Evolutionary conservation across 768 basidiomycete genomes (phyloP).

Genomic region (Mycena rosella): DNA sequence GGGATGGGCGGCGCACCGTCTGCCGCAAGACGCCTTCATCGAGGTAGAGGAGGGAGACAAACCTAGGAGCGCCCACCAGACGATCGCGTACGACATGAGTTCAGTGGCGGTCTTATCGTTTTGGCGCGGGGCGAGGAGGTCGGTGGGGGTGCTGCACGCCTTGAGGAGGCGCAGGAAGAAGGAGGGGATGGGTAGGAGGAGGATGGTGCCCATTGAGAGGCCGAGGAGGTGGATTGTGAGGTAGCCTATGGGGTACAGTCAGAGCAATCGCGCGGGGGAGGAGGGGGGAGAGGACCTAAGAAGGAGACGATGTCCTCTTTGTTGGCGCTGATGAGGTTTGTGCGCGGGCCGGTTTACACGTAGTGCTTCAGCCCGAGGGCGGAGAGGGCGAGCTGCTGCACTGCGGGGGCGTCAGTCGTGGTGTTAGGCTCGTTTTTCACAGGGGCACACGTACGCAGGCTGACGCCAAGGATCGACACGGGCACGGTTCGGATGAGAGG

Average conservation of each 20-base stretch:
- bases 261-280: not conserved
- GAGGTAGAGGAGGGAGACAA: conserved; percentile 54
- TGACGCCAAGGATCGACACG: conserved; percentile 70
- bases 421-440: not conserved
- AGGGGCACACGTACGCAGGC: conserved; percentile 59
- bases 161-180: conserved; percentile 69
- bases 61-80: conserved; percentile 83
- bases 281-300: conserved; percentile 48
- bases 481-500: conserved; percentile 71
- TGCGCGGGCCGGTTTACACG: conserved; percentile 75
- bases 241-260: conserved; percentile 73
- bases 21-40: conserved; percentile 60
- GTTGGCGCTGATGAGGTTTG: conserved; percentile 78
- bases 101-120: conserved; percentile 82
- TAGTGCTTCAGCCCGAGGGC: conserved; percentile 68
- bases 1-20: conserved; percentile 56
- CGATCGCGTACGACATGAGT: conserved; percentile 77
- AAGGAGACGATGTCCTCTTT: conserved; percentile 93
- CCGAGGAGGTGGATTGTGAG: conserved; percentile 80
- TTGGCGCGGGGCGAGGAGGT: conserved; percentile 60
- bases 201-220: not conserved
- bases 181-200: conserved; percentile 31
- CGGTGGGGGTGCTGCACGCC: conserved; percentile 9
- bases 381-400: conserved; percentile 78
- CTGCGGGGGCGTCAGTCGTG: conserved; percentile 53